Base-by-base conservation (phyloP, 2,329 filamentous ascomycete species). In the Penicillium sp. region DNA sequence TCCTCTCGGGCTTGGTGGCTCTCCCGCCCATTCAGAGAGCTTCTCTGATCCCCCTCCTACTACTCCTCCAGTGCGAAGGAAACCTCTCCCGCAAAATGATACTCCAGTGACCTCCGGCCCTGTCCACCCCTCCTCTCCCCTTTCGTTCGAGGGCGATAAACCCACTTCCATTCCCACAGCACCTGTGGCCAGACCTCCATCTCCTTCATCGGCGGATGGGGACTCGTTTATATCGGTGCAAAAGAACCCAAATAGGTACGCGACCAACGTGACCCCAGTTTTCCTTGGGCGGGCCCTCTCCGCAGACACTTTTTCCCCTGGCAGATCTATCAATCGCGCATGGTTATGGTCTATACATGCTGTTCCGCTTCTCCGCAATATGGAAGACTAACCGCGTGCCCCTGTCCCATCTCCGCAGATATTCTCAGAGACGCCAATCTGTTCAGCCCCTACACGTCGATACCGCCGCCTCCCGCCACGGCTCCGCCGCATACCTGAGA, bases 11-110 rank as follows among this genome's bases (percentile, higher is more conserved):
- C 41, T 47, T 37, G 45, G 55, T 55, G 55, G 57, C 47, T 50
- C 54, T 49, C 52, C 58, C 55, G 57, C 55, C 35, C 41, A 42
- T 43, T 45, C 53, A 53, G 50, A 44, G 33, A 41, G 30, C 40
- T 48, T 27, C 46, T 54, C 51, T 48, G 52, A 35, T 54, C 40
- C 27, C 29, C 44, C 42, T 53, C 64, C 72, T 34, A 71, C 74
- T 53, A 70, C 72, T 46, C 35, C 42, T 36, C 54, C 30, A 41
- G 70, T 80, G 51, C 74, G 74, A 58, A 73, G 78, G 58, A 81
- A 81, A 64, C 78, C 79, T 59, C 66, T 82, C 54, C 79, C 79
- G 53, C 67, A 71, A 52, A 74, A 73, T 68, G 70, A 72, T 54
- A 75, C 77, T 43, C 73, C 25, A 39, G 42, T 75, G 52, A 62